A percentile compares a stretch with the other conserved stretches of the same genome.
These are phyloP conservation scores for Mycena rebaudengoi DNA, from an alignment of 768 basidiomycete species.

Conservation along the genomic window DNA sequence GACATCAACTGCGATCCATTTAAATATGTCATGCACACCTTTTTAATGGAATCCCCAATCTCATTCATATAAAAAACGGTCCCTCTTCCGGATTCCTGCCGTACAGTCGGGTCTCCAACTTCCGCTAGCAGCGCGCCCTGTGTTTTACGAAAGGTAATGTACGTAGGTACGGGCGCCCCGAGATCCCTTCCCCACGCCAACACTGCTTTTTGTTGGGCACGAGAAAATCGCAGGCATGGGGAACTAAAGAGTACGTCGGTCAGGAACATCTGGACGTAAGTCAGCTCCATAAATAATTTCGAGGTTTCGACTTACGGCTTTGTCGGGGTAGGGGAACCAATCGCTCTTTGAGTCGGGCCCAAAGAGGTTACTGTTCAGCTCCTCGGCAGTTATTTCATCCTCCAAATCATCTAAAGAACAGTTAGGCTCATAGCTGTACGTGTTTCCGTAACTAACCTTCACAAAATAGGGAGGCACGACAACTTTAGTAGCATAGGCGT, in stretches of 20 bases:
- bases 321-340: conserved; percentile 20
- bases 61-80: conserved; percentile 29
- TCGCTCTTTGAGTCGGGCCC: conserved; percentile 6
- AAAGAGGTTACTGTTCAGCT: conserved; percentile 1
- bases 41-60: conserved; percentile 10
- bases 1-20: not conserved
- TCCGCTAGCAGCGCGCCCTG: conserved; percentile 26
- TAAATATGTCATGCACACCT: not conserved
- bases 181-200: conserved; percentile 38
- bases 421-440: too few species aligned
- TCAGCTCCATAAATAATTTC: too few species aligned
- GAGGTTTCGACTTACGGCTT: conserved; percentile 6
- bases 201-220: conserved; percentile 37
- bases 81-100: conserved; percentile 27
- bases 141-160: conserved; percentile 30
- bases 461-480: not conserved
- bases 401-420: not conserved
- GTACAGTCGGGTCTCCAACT: conserved; percentile 35
- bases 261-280: conserved; percentile 33
- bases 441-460: not conserved
- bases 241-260: conserved; percentile 44
- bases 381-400: not conserved
- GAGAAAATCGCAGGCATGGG: conserved; percentile 38
- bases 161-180: conserved; percentile 37
- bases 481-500: too few species aligned